phyloP scores from a whole-genome alignment of 2,329 filamentous ascomycete genomes.

The Colletotrichum shisoi region DNA sequence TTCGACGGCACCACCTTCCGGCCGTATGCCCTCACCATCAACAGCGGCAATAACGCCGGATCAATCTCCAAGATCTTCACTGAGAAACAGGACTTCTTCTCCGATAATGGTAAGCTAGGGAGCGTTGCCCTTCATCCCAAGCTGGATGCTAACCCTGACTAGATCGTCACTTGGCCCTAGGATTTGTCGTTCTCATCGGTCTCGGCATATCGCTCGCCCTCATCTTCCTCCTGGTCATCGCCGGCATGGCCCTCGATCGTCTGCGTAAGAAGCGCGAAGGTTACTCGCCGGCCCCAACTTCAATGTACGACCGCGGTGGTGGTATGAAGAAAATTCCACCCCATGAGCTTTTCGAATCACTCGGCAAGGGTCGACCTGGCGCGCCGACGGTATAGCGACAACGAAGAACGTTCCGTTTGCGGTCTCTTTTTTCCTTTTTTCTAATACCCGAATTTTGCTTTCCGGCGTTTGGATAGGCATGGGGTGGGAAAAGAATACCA shows the following conservation, averaged over 20 bases:
- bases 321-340: conserved; percentile 69
- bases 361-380: conserved; percentile 58
- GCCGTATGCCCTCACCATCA: conserved; percentile 83
- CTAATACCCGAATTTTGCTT: conserved; percentile 36
- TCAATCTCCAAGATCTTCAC: conserved; percentile 85
- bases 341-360: conserved; percentile 64
- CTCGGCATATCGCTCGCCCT: conserved; percentile 79
- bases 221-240: conserved; percentile 78
- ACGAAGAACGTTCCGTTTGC: conserved; percentile 28
- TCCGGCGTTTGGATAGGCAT: conserved; percentile 51
- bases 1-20: conserved; percentile 82
- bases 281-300: conserved; percentile 78
- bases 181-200: conserved; percentile 81
- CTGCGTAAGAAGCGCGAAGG: conserved; percentile 79
- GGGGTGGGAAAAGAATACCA: conserved; percentile 35
- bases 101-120: conserved; percentile 62
- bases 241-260: conserved; percentile 77
- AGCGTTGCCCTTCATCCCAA: conserved; percentile 17
- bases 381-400: conserved; percentile 59
- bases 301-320: conserved; percentile 66
- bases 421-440: neutral
- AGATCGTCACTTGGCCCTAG: conserved; percentile 71
- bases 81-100: conserved; percentile 80
- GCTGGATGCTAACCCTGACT: conserved; percentile 40
- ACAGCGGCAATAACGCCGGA: conserved; percentile 69